phyloP scores from a whole-genome alignment of 1,284 basidiomycete species.

The Hemileia vastatrix region DNA sequence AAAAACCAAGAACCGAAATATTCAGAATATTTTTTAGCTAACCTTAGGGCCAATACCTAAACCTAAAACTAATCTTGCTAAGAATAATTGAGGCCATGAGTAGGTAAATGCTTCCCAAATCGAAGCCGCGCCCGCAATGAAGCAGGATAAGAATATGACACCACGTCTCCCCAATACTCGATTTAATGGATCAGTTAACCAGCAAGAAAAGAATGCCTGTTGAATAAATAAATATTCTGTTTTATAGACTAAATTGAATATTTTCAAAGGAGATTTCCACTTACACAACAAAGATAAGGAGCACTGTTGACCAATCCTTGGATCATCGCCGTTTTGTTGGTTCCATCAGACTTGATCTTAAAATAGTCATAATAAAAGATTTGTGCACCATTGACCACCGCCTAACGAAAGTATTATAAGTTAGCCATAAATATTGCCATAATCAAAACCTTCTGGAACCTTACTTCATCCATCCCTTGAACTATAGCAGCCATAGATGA shows the following conservation, averaged over 20 bases:
- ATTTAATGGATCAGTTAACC: conserved; percentile 66
- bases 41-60: conserved; percentile 60
- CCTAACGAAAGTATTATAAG: background rate
- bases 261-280: background rate
- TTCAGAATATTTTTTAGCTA: too few relatives aligned
- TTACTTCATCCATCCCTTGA: conserved; percentile 40
- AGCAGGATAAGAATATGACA: conserved; percentile 61
- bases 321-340: conserved; percentile 42
- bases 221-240: background rate
- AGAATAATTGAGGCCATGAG: conserved; percentile 55
- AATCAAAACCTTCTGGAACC: background rate
- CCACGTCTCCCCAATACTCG: conserved; percentile 61
- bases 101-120: conserved; percentile 62
- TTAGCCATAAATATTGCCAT: background rate
- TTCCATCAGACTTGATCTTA: conserved; percentile 6
- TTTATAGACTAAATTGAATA: background rate
- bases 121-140: conserved; percentile 56
- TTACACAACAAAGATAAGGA: conserved; percentile 54
- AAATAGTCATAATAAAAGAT: conserved; percentile 15
- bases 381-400: conserved; percentile 19
- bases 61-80: conserved; percentile 58
- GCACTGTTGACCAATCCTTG: conserved; percentile 65
- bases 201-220: conserved; percentile 45
- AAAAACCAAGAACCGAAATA: too few relatives aligned
- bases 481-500: conserved; percentile 40